Conservation (phyloP, 2,329 filamentous ascomycete species). For the Cryphonectria carpinicola region DNA sequence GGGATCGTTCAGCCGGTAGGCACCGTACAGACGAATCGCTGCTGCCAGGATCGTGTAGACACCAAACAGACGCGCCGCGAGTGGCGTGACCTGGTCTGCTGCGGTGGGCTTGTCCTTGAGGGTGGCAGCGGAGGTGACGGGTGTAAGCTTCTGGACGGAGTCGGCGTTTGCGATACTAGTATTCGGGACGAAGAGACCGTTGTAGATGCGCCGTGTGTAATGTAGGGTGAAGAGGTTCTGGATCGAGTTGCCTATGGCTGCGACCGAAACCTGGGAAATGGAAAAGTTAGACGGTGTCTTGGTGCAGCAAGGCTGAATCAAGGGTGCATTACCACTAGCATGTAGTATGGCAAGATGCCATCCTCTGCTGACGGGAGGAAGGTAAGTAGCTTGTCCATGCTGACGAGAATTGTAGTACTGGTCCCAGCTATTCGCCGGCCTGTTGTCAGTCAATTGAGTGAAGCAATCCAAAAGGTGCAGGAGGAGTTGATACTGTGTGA, state of each 20-base stretch:
- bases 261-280: conserved; percentile 69
- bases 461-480: background rate
- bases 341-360: conserved; percentile 62
- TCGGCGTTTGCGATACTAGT: conserved; percentile 46
- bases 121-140: conserved; percentile 48
- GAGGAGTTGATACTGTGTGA: background rate
- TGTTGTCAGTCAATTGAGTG: background rate
- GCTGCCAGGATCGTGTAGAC: conserved; percentile 84
- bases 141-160: conserved; percentile 53
- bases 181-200: conserved; percentile 63
- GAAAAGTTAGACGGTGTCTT: background rate
- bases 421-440: background rate
- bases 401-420: background rate
- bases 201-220: conserved; percentile 88
- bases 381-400: conserved; percentile 51
- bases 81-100: conserved; percentile 68
- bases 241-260: conserved; percentile 82
- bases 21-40: conserved; percentile 79
- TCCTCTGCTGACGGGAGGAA: conserved; percentile 53
- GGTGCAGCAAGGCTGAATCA: conserved; percentile 14
- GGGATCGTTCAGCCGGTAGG: conserved; percentile 76
- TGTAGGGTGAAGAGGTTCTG: conserved; percentile 81
- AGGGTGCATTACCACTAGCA: conserved; percentile 53
- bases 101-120: conserved; percentile 51
- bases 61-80: conserved; percentile 80